Conservation (phyloP, 768 basidiomycete species). For the Lanmaoa rubissima region DNA sequence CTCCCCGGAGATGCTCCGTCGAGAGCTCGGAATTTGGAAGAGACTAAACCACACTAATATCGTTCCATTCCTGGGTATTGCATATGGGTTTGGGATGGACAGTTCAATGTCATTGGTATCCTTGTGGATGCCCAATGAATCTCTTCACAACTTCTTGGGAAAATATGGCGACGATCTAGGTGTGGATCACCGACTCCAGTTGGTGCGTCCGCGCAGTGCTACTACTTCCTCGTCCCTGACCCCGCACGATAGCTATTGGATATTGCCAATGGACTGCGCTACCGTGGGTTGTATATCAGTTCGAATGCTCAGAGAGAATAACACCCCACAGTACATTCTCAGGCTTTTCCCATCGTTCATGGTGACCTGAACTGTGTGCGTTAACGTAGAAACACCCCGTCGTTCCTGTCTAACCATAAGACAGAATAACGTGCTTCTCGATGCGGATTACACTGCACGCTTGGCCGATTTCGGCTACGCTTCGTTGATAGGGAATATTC, state of each 20-base stretch:
- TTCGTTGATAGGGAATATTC: slow-evolving; percentile 15
- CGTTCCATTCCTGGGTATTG: slow-evolving; percentile 10
- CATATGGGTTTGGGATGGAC: background rate
- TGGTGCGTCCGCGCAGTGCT: background rate
- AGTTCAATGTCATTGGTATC: background rate
- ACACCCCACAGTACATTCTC: slow-evolving; percentile 8
- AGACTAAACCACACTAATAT: slow-evolving; percentile 4
- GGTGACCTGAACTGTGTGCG: slow-evolving; percentile 10
- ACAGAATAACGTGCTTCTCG: slow-evolving; percentile 18
- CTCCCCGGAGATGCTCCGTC: background rate
- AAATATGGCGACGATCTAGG: background rate
- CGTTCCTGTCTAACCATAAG: background rate
- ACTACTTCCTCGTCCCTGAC: background rate
- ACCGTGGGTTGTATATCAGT: background rate
- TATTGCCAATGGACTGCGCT: background rate
- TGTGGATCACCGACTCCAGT: background rate
- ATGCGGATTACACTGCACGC: slow-evolving; percentile 31
- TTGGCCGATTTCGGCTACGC: slow-evolving; percentile 44
- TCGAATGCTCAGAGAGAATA: background rate
- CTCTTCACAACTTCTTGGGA: slow-evolving; percentile 20
- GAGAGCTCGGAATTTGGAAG: slow-evolving; percentile 6
- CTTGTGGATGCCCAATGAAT: background rate
- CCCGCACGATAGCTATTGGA: background rate
- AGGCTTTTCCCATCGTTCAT: background rate
- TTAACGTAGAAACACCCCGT: background rate